Conservation (phyloP, 2,329 filamentous ascomycete genomes). For the Magnaporthiopsis incrustans region DNA sequence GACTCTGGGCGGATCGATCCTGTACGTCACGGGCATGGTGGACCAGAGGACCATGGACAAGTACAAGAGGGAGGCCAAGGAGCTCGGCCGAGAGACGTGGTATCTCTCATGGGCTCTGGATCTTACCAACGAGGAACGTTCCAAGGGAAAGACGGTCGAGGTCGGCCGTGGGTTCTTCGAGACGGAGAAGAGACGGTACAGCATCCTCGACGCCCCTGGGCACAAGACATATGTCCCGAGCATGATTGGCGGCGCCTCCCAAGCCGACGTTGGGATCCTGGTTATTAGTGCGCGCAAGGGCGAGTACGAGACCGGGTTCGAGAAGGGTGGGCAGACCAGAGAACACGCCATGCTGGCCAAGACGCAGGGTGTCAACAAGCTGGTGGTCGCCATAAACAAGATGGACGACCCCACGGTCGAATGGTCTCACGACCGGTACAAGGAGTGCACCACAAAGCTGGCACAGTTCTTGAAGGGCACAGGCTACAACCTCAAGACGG, state of each 20-base stretch:
- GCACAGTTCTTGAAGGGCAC: slow-evolving; percentile 81
- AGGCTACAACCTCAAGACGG: slow-evolving; percentile 89
- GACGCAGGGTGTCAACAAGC: slow-evolving; percentile 95
- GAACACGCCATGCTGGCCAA: slow-evolving; percentile 91
- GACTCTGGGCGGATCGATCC: slow-evolving; percentile 85
- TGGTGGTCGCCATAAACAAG: slow-evolving; percentile 94
- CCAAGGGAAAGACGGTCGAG: slow-evolving; percentile 97
- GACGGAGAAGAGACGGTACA: slow-evolving; percentile 92
- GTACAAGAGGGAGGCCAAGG: slow-evolving; percentile 94
- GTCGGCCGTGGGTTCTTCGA: slow-evolving; percentile 95
- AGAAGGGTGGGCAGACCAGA: slow-evolving; percentile 89
- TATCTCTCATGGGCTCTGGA: slow-evolving; percentile 98
- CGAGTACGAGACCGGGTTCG: slow-evolving; percentile 98
- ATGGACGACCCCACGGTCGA: slow-evolving; percentile 97
- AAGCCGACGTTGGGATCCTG: slow-evolving; percentile 88
- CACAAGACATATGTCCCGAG: slow-evolving; percentile 97
- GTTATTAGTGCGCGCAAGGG: slow-evolving; percentile 96
- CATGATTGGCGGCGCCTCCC: slow-evolving; percentile 95
- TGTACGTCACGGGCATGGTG: slow-evolving; percentile 97
- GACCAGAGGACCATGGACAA: slow-evolving; percentile 98
- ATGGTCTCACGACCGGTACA: slow-evolving; percentile 89
- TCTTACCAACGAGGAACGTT: slow-evolving; percentile 89
- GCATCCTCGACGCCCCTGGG: slow-evolving; percentile 90
- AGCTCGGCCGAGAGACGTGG: slow-evolving; percentile 94
- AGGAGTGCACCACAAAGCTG: slow-evolving; percentile 88